These are phyloP conservation scores for Trypanosoma cruzi DNA, from an alignment of 208 protist genomes.

Conservation along the genomic window DNA sequence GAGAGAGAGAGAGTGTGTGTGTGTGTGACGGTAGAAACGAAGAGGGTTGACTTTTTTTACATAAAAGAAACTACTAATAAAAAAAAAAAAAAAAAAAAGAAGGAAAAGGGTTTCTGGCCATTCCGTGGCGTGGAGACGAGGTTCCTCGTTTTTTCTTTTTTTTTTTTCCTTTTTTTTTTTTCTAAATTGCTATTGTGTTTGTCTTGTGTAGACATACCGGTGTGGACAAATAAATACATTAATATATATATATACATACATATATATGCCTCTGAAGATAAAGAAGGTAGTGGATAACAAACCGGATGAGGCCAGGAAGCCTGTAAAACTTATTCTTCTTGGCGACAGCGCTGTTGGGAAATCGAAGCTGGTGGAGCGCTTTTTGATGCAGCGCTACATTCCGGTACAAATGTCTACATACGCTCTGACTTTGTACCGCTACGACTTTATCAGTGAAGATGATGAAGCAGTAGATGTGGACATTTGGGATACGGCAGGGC, in stretches of 20 bases:
- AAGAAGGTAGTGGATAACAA: conserved; percentile 82
- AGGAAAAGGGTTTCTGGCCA: no score
- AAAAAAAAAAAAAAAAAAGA: no score
- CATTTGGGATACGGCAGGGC: conserved; percentile 94
- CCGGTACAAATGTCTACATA: conserved; percentile 94
- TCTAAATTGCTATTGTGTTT: no score
- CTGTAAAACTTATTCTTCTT: conserved; percentile 94
- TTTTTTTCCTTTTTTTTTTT: no score
- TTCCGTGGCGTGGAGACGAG: no score
- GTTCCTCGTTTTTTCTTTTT: no score
- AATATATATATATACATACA: background rate
- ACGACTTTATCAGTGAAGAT: conserved; percentile 82
- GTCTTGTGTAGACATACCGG: no score
- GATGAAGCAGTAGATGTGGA: conserved; percentile 84
- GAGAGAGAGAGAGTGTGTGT: no score
- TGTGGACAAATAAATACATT: no score
- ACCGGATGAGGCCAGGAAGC: conserved; percentile 69
- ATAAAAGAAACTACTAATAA: no score
- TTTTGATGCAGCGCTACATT: conserved; percentile 94
- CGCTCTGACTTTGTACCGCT: conserved; percentile 92
- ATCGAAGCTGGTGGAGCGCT: conserved; percentile 95
- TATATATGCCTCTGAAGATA: conserved; percentile 44
- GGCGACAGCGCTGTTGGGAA: conserved; percentile 97
- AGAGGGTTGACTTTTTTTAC: no score
- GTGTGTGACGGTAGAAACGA: no score